Evolutionary conservation across 495 filamentous ascomycete species (phyloP).

Genomic region (Cairneyella variabilis): DNA sequence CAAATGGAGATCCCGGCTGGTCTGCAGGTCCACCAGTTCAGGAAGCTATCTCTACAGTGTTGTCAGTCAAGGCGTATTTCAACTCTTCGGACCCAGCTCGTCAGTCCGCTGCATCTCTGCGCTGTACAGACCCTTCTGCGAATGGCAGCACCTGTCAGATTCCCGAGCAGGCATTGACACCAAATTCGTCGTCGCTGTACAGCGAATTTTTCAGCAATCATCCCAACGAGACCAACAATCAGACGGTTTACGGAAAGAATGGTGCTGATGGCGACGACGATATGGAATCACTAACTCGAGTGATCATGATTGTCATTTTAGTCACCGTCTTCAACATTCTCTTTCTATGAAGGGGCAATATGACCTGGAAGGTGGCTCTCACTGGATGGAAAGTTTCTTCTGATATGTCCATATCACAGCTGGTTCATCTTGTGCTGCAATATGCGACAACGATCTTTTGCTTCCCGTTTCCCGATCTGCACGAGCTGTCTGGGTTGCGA

Average conservation of each 20-base stretch:
- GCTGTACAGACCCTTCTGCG: slow-evolving; percentile 44
- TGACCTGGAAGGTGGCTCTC: too few relatives aligned
- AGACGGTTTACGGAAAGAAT: slow-evolving; percentile 40
- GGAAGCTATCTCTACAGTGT: slow-evolving; percentile 57
- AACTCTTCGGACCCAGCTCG: slow-evolving; percentile 54
- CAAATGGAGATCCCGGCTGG: slow-evolving; percentile 68
- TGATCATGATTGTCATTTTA: too few relatives aligned
- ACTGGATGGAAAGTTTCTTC: too few relatives aligned
- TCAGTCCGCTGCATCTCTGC: slow-evolving; percentile 36
- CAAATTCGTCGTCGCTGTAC: slow-evolving; percentile 38
- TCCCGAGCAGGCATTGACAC: slow-evolving; percentile 45
- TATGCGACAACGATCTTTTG: too few relatives aligned
- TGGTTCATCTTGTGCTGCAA: too few relatives aligned
- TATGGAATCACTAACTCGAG: too few relatives aligned
- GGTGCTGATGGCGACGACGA: too few relatives aligned
- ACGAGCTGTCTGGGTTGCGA: too few relatives aligned
- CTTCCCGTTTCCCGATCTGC: too few relatives aligned
- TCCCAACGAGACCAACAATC: slow-evolving; percentile 52
- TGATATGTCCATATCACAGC: too few relatives aligned
- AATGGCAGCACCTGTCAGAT: slow-evolving; percentile 51
- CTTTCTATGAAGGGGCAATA: too few relatives aligned
- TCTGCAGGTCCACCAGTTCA: slow-evolving; percentile 59
- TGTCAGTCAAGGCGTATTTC: slow-evolving; percentile 74
- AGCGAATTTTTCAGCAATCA: slow-evolving; percentile 53
- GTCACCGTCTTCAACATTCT: too few relatives aligned